Percentiles rank a stretch among this genome's conserved stretches.
These are phyloP conservation scores for Panus rudis DNA, from an alignment of 768 basidiomycete genomes.

Conservation along the genomic window DNA sequence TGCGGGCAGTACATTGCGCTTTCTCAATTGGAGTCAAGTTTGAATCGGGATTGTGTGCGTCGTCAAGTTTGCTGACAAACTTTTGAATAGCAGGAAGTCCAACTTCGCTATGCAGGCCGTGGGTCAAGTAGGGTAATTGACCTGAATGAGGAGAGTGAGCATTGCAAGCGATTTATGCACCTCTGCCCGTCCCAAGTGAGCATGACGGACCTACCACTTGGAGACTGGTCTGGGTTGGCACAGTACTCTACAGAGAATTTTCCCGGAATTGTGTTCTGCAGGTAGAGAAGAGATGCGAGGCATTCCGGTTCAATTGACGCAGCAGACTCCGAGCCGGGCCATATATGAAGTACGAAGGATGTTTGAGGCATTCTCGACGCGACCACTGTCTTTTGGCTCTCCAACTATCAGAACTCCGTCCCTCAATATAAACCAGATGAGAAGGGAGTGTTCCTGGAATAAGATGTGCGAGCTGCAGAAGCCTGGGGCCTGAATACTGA, in stretches of 20 bases:
- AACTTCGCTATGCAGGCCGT: conserved; percentile 44
- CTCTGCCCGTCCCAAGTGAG: neutral
- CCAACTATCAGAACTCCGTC: too few relatives aligned
- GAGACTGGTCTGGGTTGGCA: conserved; percentile 64
- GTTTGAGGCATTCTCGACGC: too few relatives aligned
- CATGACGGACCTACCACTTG: conserved; percentile 50
- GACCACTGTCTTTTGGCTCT: too few relatives aligned
- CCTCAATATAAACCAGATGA: too few relatives aligned
- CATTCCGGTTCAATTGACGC: conserved; percentile 63
- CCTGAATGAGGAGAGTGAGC: conserved; percentile 32
- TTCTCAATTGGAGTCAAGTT: conserved; percentile 37
- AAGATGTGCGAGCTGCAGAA: too few relatives aligned
- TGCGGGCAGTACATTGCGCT: conserved; percentile 54
- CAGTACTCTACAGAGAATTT: conserved; percentile 56
- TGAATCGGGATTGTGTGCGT: neutral
- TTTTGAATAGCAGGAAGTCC: conserved; percentile 56
- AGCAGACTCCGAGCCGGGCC: conserved; percentile 61
- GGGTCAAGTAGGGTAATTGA: conserved; percentile 63
- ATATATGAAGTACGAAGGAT: conserved; percentile 44
- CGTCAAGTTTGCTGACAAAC: conserved; percentile 54
- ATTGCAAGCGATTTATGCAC: neutral
- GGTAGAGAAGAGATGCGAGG: conserved; percentile 57
- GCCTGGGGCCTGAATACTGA: too few relatives aligned
- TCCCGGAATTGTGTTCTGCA: conserved; percentile 66
- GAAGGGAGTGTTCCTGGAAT: too few relatives aligned